phyloP scores from a whole-genome alignment of 768 basidiomycete species.

The Galerina sulciceps region DNA sequence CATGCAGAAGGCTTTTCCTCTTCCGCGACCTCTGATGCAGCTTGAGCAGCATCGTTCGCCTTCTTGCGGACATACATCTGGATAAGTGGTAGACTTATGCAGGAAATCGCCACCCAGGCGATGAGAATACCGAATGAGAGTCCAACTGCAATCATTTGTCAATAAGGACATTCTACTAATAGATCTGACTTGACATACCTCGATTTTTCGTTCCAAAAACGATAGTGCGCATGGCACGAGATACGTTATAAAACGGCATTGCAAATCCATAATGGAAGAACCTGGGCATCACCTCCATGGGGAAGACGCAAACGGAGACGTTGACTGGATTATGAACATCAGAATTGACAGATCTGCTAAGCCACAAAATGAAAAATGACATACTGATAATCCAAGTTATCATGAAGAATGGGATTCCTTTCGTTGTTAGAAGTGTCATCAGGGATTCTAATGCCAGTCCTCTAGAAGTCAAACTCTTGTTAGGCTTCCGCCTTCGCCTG shows the following conservation, averaged over 20 bases:
- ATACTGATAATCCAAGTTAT: slow-evolving; percentile 66
- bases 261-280: slow-evolving; percentile 67
- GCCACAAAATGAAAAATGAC: slow-evolving; percentile 14
- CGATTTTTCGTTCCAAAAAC: slow-evolving; percentile 63
- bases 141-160: slow-evolving; percentile 43
- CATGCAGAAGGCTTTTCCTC: not conserved
- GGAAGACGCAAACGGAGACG: slow-evolving; percentile 58
- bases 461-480: slow-evolving; percentile 27
- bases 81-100: slow-evolving; percentile 21
- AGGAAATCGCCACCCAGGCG: slow-evolving; percentile 45
- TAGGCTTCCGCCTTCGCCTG: not conserved
- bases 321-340: slow-evolving; percentile 41
- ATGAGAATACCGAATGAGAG: slow-evolving; percentile 61
- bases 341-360: not conserved
- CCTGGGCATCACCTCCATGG: slow-evolving; percentile 52
- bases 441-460: slow-evolving; percentile 66
- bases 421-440: slow-evolving; percentile 55
- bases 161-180: not conserved
- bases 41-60: not conserved
- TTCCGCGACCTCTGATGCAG: not conserved
- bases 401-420: slow-evolving; percentile 64
- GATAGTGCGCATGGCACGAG: slow-evolving; percentile 55
- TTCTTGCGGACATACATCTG: slow-evolving; percentile 16
- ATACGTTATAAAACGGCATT: slow-evolving; percentile 68
- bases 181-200: slow-evolving; percentile 34